These are phyloP conservation scores for Thymus mandschuricus DNA, from an alignment of 257 asterid genomes.

Conservation along the genomic window DNA sequence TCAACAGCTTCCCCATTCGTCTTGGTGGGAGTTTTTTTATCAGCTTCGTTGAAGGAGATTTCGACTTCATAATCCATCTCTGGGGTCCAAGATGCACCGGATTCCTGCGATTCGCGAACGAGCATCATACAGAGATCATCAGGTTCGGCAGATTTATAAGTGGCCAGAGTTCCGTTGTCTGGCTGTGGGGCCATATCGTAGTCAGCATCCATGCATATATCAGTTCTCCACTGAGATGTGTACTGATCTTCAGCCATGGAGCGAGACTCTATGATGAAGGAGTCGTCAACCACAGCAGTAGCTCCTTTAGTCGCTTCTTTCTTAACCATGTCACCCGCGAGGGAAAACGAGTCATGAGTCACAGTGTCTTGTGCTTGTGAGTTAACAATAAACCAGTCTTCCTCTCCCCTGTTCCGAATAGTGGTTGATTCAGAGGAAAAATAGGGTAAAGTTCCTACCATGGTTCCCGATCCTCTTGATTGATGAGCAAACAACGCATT, in stretches of 20 bases:
- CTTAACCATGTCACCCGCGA: conserved; percentile 31
- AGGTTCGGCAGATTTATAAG: conserved; percentile 48
- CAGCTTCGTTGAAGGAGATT: conserved; percentile 48
- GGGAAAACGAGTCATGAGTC: conserved; percentile 36
- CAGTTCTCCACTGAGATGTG: conserved; percentile 68
- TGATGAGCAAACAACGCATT: conserved; percentile 39
- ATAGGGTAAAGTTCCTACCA: conserved; percentile 41
- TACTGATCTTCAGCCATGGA: conserved; percentile 39
- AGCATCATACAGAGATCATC: conserved; percentile 75
- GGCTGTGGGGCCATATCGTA: conserved; percentile 34
- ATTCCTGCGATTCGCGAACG: conserved; percentile 59
- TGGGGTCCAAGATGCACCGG: conserved; percentile 66
- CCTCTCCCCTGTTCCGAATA: conserved; percentile 46
- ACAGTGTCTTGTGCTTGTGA: conserved; percentile 33
- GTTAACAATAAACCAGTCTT: conserved; percentile 67
- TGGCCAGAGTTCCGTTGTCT: conserved; percentile 37
- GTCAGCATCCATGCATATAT: conserved; percentile 60
- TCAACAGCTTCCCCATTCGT: conserved; percentile 40
- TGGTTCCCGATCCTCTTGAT: conserved; percentile 39
- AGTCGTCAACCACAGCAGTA: conserved; percentile 59
- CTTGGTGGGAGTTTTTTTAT: conserved; percentile 44
- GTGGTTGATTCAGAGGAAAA: conserved; percentile 55
- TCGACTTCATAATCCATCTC: conserved; percentile 71
- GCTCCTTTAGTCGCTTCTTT: conserved; percentile 43
- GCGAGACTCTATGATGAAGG: conserved; percentile 71